Percentiles rank a stretch among this genome's conserved stretches.
Conservation (phyloP, 2,329 filamentous ascomycete genomes). For the Anisogramma anomala region DNA sequence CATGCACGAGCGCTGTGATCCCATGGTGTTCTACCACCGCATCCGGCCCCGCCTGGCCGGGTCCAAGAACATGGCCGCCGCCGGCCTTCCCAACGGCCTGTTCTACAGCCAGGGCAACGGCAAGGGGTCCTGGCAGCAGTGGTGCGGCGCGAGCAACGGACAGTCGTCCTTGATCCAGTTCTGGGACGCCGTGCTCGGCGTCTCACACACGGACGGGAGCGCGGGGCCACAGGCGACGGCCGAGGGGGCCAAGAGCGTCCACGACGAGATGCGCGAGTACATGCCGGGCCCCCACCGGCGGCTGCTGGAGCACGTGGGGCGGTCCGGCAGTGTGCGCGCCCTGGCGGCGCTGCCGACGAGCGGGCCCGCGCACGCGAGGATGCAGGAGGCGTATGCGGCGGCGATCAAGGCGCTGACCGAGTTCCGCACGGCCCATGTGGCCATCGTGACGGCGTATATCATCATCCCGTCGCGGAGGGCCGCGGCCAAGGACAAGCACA, state of each 20-base stretch:
- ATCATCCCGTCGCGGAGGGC: constrained; percentile 57
- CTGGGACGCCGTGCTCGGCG: constrained; percentile 74
- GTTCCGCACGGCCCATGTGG: constrained; percentile 77
- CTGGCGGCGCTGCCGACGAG: constrained; percentile 44
- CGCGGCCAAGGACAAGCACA: constrained; percentile 21
- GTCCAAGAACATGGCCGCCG: constrained; percentile 81
- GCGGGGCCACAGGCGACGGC: constrained; percentile 16
- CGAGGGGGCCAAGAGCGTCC: constrained; percentile 27
- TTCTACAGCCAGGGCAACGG: constrained; percentile 69
- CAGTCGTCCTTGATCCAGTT: constrained; percentile 90
- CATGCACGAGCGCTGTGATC: constrained; percentile 85
- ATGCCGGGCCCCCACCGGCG: constrained; percentile 78
- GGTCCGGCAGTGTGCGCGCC: constrained; percentile 61
- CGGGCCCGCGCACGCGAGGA: constrained; percentile 36
- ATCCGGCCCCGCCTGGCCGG: constrained; percentile 85
- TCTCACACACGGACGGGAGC: constrained; percentile 53
- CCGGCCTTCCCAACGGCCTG: constrained; percentile 71
- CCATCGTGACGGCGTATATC: constrained; percentile 84
- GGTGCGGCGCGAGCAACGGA: constrained; percentile 84
- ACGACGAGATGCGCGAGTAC: constrained; percentile 67
- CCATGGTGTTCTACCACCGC: constrained; percentile 76
- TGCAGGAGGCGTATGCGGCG: constrained; percentile 48
- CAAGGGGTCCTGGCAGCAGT: constrained; percentile 57
- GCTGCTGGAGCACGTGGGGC: constrained; percentile 61
- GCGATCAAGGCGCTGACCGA: constrained; percentile 64